These are phyloP conservation scores for Mycena galericulata DNA, from an alignment of 768 basidiomycete species.

Conservation along the genomic window DNA sequence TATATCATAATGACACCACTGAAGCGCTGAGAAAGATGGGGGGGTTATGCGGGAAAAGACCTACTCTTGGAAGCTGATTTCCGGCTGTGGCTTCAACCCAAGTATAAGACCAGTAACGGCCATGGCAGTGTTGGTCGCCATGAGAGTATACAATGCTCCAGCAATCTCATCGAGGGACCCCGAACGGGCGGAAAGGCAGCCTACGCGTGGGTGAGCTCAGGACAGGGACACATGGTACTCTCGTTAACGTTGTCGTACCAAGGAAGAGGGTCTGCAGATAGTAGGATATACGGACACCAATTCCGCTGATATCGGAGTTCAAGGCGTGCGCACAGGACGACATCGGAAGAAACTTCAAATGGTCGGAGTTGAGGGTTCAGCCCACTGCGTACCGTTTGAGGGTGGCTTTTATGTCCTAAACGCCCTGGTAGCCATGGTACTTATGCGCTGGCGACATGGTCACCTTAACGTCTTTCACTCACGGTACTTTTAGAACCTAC, in stretches of 20 bases:
- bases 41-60: not conserved
- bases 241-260: not conserved
- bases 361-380: too few relatives aligned
- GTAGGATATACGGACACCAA: conserved; percentile 6
- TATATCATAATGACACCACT: conserved; percentile 1
- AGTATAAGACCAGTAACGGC: conserved; percentile 4
- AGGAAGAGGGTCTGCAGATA: conserved; percentile 11
- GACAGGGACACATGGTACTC: not conserved
- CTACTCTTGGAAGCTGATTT: conserved; percentile 14
- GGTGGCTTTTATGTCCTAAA: too few relatives aligned
- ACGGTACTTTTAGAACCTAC: too few relatives aligned
- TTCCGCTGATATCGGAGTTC: conserved; percentile 7
- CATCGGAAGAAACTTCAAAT: not conserved
- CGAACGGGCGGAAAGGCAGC: conserved; percentile 7
- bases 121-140: conserved; percentile 7
- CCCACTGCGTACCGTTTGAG: not conserved
- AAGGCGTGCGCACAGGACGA: not conserved
- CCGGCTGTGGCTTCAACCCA: not conserved
- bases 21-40: too few relatives aligned
- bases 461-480: too few relatives aligned
- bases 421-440: too few relatives aligned
- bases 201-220: not conserved
- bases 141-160: conserved; percentile 9
- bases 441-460: too few relatives aligned
- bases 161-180: not conserved